Base-by-base conservation (phyloP, 805 yeast genomes). In the Ogataea methanolica region DNA sequence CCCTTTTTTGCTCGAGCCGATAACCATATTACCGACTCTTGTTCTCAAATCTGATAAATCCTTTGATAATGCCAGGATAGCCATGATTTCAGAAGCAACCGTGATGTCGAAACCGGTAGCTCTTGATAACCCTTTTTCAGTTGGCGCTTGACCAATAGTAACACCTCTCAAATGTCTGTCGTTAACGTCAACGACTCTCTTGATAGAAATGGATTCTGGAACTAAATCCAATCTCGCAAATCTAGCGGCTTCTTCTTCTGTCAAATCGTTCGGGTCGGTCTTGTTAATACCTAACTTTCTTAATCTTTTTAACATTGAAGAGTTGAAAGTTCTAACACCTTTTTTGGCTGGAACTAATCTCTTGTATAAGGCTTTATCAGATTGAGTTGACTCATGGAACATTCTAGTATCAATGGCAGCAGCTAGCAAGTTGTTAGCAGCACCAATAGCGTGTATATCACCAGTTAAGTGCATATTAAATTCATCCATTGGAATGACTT, bases 381-480 rank as follows among this genome's bases (percentile, higher is more conserved):
- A 70, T 67, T 85, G 91, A 26, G 92, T 85, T 50, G 73, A 55
- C 70, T 86, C 95, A 63, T 86, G 95, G 78, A 86, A 86, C 72
- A 85, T 85, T 72, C 95, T 77, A 2, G 95, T 84, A 67, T 86
- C 95, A 53, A 86, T 81, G 33, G 95, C 95, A 53, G 95, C 94
- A 47, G 91, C 90, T 52, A 86, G 70, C 61, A 86, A 71, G 67
- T 86, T 86, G 65, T 85, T 84, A 45, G 94, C 94, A 73, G 83
- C 83, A 48, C 89, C 80, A 60, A 86, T 85, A 41, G 94, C 92
- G 64, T 86, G 94, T 51, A 86, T 85, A 67, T 85, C 94, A 65
- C 94, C 94, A 42, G 94, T 85, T 53, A 85, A 78, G 63, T 85
- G 92, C 85, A 85, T 78, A 72, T 85, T 85, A 73, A 85, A 85